A percentile compares a stretch with the other conserved stretches of the same genome.
These are phyloP conservation scores for Pyrenophora tritici-repentis DNA, from an alignment of 2,329 filamentous ascomycete species.

Conservation along the genomic window DNA sequence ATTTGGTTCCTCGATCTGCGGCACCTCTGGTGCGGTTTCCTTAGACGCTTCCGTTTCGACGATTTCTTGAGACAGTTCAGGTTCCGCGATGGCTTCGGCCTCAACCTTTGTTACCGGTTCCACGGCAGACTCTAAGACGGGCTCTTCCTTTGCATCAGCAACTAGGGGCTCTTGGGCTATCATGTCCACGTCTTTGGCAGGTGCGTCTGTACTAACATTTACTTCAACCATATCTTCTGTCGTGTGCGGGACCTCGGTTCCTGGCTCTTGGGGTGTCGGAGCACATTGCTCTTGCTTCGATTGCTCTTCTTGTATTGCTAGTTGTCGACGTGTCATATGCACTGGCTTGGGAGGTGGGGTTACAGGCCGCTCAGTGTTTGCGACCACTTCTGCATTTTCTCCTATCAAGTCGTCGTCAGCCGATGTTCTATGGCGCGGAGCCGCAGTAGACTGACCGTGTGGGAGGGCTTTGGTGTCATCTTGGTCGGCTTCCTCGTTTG, in stretches of 20 bases:
- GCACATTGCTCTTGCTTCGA: conserved; percentile 28
- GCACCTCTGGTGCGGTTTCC: background rate
- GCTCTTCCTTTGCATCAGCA: conserved; percentile 1
- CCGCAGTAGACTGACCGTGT: conserved; percentile 22
- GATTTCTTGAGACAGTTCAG: conserved; percentile 3
- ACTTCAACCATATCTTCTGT: conserved; percentile 12
- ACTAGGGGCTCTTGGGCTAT: conserved; percentile 1
- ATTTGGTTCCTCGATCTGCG: background rate
- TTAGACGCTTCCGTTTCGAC: conserved; percentile 1
- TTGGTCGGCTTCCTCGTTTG: conserved; percentile 29
- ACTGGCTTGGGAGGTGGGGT: conserved; percentile 34
- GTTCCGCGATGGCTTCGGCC: background rate
- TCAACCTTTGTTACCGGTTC: conserved; percentile 5
- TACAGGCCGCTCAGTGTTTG: conserved; percentile 28
- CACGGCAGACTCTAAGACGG: background rate
- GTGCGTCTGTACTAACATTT: background rate
- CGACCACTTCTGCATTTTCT: conserved; percentile 28
- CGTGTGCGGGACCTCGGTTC: conserved; percentile 5
- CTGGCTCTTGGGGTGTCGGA: conserved; percentile 12
- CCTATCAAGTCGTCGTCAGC: conserved; percentile 20
- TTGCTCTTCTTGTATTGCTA: conserved; percentile 42
- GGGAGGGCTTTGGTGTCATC: conserved; percentile 17
- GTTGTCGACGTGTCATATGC: conserved; percentile 43
- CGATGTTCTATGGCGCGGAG: background rate
- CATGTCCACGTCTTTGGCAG: conserved; percentile 4